phyloP scores from a whole-genome alignment of 2,329 filamentous ascomycete species.

The Cladophialophora carrionii region DNA sequence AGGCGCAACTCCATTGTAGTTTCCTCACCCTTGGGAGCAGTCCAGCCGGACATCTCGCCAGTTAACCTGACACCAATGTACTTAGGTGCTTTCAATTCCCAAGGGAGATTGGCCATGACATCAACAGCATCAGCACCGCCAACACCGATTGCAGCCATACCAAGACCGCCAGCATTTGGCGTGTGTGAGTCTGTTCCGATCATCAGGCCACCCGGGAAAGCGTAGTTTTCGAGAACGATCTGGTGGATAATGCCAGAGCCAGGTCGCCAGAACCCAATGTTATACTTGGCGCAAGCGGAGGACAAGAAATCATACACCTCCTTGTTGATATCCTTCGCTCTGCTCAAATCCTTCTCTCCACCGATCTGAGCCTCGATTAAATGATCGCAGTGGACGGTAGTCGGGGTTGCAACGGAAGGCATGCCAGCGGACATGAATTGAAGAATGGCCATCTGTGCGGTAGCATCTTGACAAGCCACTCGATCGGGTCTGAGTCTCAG shows the following conservation, averaged over 20 bases:
- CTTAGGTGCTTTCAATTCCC: constrained; percentile 98
- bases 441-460: constrained; percentile 98
- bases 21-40: constrained; percentile 79
- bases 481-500: constrained; percentile 95
- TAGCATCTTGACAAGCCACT: constrained; percentile 99
- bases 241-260: constrained; percentile 99
- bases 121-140: constrained; percentile 95
- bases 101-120: constrained; percentile 95
- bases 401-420: constrained; percentile 90
- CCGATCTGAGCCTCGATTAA: constrained; percentile 97
- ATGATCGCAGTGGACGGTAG: constrained; percentile 98
- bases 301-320: constrained; percentile 98
- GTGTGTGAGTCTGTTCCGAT: constrained; percentile 99
- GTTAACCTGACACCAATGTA: constrained; percentile 95
- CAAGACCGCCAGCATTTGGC: constrained; percentile 84
- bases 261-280: constrained; percentile 99
- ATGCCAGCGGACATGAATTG: constrained; percentile 99
- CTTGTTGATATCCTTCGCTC: constrained; percentile 93
- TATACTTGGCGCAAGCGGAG: constrained; percentile 94
- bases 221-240: constrained; percentile 98
- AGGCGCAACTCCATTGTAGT: constrained; percentile 15
- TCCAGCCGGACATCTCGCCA: constrained; percentile 86
- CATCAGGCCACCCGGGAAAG: constrained; percentile 96
- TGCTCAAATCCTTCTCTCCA: constrained; percentile 87
- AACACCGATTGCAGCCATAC: constrained; percentile 93